Evolutionary conservation across 495 filamentous ascomycete genomes (phyloP).

Genomic region (Penicillium egyptiacum): DNA sequence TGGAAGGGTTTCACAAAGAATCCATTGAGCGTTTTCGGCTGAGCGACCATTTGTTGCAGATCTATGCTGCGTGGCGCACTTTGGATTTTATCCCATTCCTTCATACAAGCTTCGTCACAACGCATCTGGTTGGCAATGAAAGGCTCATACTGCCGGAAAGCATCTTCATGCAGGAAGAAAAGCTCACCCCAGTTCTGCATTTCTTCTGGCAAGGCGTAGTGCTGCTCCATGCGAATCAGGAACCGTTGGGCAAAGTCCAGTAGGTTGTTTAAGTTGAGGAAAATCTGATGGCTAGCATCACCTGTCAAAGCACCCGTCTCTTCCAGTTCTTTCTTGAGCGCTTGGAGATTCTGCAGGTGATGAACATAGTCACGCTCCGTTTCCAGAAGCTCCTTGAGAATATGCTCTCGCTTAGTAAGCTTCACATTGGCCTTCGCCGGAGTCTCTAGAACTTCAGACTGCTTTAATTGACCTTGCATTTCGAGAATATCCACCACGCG

Average conservation of each 20-base stretch:
- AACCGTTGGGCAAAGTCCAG: constrained; percentile 95
- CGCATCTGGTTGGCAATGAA: constrained; percentile 89
- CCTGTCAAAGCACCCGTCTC: constrained; percentile 84
- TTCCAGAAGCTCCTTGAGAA: constrained; percentile 85
- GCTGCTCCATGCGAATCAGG: constrained; percentile 91
- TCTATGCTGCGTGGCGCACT: constrained; percentile 54
- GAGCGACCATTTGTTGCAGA: constrained; percentile 63
- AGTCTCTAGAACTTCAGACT: constrained; percentile 44
- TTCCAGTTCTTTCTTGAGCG: constrained; percentile 86
- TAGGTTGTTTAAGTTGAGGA: constrained; percentile 90
- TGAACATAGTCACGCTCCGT: constrained; percentile 99
- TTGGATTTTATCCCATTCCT: constrained; percentile 56
- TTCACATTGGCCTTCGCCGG: constrained; percentile 47
- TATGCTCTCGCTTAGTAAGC: constrained; percentile 79
- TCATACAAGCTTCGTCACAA: constrained; percentile 49
- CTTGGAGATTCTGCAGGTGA: constrained; percentile 89
- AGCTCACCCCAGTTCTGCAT: constrained; percentile 89
- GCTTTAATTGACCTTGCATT: constrained; percentile 65
- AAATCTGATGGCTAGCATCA: constrained; percentile 90
- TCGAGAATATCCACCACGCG: constrained; percentile 85
- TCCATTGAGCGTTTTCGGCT: constrained; percentile 65
- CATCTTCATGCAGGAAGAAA: constrained; percentile 75
- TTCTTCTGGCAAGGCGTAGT: constrained; percentile 74
- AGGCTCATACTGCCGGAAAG: constrained; percentile 87
- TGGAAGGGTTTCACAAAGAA: constrained; percentile 98